Base-by-base conservation (phyloP, 768 basidiomycete genomes). In the Hypsizygus marmoreus region DNA sequence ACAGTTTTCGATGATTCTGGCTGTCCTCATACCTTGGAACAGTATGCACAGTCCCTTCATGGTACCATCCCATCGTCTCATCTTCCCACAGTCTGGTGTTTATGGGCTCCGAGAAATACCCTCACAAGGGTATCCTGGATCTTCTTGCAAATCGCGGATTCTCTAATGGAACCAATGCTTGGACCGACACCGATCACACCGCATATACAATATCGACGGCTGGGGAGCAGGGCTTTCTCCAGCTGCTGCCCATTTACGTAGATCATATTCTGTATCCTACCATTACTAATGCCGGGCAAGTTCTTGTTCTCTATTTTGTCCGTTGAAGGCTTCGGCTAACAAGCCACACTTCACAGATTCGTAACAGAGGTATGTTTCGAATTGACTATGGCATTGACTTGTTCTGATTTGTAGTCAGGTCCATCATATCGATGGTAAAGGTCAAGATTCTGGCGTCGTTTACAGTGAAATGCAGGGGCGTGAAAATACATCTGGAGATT, bases 231-330 rank as follows among this genome's bases (percentile, higher is more conserved):
- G 97, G 97, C 6, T 90, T 91, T 52, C 72, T 93, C 24, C 88
- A 92, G 56, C 70, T 91, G 6, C 72, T 92, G 20, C 88, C 90
- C 14, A 86, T 98, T 55, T 99, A 92, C 57, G 72, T 98, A 22
- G 97, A 99, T 66, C 97, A 99, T 64, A 89, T 99, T 45, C 77
- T 99, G 26, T 95, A 97, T 65, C 97, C 97, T 6, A 97, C 94
- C 1, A 81, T 98, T 49, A 91, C 92, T 7, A 79, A 93, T 50
- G 82, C 88, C 45, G 90, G 91, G 62, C 93, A 73, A 49, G 80
- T 82, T 12, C 38, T 45, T 24, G n/a, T 14, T 13, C 36, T 35
- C 28, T 17, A 17, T 40, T 26, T 32, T 40, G 11, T 25, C n/a
- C 6, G n/a, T 36, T 14, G 10, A 13, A 19, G 32, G 23, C 42